Conservation (phyloP, 1,284 basidiomycete species). For the Schizophyllum amplum region DNA sequence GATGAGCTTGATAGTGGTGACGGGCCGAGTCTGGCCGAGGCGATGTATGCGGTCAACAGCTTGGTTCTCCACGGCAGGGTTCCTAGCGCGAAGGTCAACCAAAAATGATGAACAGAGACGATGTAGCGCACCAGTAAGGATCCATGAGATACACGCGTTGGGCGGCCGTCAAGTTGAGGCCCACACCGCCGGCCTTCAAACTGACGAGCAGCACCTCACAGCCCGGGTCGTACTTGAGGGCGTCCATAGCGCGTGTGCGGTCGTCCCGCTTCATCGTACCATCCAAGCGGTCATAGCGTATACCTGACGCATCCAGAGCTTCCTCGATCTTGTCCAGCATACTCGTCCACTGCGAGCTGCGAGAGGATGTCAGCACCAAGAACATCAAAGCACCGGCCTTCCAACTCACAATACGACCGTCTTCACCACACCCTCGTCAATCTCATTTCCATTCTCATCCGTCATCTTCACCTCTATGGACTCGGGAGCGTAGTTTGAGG, state of each 20-base stretch:
- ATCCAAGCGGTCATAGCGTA: conserved; percentile 86
- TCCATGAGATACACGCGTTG: conserved; percentile 92
- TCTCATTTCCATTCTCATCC: conserved; percentile 62
- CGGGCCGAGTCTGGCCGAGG: conserved; percentile 85
- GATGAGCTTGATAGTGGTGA: conserved; percentile 87
- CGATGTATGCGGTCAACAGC: conserved; percentile 94
- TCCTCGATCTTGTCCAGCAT: conserved; percentile 97
- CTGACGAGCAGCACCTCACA: conserved; percentile 94
- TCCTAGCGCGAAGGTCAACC: conserved; percentile 43
- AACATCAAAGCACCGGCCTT: conserved; percentile 2
- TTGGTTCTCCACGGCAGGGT: conserved; percentile 95
- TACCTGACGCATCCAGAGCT: conserved; percentile 73
- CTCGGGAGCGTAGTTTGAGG: conserved; percentile 73
- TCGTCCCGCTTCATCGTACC: conserved; percentile 97
- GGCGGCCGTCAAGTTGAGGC: conserved; percentile 89
- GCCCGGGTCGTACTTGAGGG: conserved; percentile 74
- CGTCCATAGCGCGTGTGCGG: conserved; percentile 83
- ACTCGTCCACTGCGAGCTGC: conserved; percentile 89
- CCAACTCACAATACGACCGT: conserved; percentile 84
- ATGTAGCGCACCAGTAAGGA: conserved; percentile 72
- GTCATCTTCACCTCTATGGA: conserved; percentile 67
- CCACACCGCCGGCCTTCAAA: conserved; percentile 94
- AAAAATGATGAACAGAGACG: not conserved
- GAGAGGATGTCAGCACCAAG: conserved; percentile 5
- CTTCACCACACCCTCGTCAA: conserved; percentile 68